phyloP scores from a whole-genome alignment of 2,329 filamentous ascomycete species.

The Rutstroemia sp. region DNA sequence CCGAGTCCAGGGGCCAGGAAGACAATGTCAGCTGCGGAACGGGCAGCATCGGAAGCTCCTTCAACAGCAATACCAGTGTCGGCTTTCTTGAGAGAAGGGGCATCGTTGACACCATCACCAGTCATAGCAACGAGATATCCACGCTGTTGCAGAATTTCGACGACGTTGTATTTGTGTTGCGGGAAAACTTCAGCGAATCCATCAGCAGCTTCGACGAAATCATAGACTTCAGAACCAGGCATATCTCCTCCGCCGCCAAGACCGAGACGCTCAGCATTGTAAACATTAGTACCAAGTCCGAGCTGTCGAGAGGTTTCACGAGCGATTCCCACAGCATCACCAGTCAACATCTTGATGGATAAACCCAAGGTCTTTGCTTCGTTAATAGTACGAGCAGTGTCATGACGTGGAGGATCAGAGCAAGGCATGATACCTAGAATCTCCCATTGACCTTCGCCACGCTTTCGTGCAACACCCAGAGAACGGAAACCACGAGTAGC shows the following conservation, averaged over 20 bases:
- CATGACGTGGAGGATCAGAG: conserved; percentile 83
- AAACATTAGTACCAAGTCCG: conserved; percentile 86
- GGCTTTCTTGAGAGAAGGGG: conserved; percentile 88
- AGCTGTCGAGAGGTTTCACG: conserved; percentile 87
- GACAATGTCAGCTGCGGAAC: conserved; percentile 87
- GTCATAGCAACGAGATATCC: conserved; percentile 94
- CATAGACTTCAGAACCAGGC: conserved; percentile 88
- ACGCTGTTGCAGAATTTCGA: conserved; percentile 89
- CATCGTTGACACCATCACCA: conserved; percentile 92
- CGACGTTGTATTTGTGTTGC: conserved; percentile 91
- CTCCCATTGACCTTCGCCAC: conserved; percentile 74
- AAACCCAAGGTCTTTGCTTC: conserved; percentile 83
- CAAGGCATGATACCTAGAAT: conserved; percentile 94
- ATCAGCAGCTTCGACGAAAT: conserved; percentile 92
- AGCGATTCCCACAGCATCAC: conserved; percentile 88
- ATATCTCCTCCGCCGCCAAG: conserved; percentile 86
- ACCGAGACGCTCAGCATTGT: conserved; percentile 88
- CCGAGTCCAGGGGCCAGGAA: conserved; percentile 88
- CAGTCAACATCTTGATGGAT: conserved; percentile 93
- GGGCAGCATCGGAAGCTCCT: conserved; percentile 83
- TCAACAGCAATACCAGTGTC: conserved; percentile 94
- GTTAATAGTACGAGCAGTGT: conserved; percentile 83
- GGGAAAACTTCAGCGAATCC: conserved; percentile 93
- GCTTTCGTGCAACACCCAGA: conserved; percentile 86
- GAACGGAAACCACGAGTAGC: conserved; percentile 91